Conservation (phyloP, 176 grass and related monocot species). For the Secale cereale region DNA sequence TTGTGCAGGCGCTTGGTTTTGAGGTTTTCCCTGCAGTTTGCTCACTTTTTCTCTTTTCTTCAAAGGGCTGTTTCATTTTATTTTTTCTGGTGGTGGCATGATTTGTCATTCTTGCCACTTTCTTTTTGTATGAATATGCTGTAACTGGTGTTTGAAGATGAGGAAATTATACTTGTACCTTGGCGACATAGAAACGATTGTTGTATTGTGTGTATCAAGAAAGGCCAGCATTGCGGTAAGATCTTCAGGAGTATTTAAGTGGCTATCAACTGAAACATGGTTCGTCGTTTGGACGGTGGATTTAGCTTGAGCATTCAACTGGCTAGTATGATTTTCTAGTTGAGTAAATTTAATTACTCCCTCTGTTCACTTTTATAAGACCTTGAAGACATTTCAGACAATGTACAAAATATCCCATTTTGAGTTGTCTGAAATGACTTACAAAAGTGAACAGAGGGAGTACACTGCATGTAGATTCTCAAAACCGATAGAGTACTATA, state of each 20-base stretch:
- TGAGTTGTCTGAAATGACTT: no score
- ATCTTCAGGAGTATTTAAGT: neutral
- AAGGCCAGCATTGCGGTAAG: neutral
- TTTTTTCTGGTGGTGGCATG: constrained; percentile 14
- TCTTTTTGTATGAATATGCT: constrained; percentile 31
- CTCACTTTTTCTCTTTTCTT: constrained; percentile 6
- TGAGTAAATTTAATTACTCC: no score
- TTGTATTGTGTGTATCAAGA: constrained; percentile 41
- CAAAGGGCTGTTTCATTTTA: constrained; percentile 14
- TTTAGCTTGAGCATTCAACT: no score
- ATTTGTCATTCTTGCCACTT: constrained; percentile 29
- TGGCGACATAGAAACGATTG: constrained; percentile 26
- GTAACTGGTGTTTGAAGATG: constrained; percentile 35
- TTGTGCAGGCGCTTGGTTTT: constrained; percentile 24
- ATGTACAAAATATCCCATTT: no score
- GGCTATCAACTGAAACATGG: neutral
- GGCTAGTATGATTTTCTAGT: no score
- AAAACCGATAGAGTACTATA: no score
- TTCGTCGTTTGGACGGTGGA: neutral
- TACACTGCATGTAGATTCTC: no score
- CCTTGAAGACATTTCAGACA: no score
- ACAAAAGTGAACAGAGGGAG: no score
- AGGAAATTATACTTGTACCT: constrained; percentile 1
- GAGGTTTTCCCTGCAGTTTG: constrained; percentile 3
- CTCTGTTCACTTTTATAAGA: no score